phyloP scores from a whole-genome alignment of 352 stramenopile species.

The Phytophthora tubulina region DNA sequence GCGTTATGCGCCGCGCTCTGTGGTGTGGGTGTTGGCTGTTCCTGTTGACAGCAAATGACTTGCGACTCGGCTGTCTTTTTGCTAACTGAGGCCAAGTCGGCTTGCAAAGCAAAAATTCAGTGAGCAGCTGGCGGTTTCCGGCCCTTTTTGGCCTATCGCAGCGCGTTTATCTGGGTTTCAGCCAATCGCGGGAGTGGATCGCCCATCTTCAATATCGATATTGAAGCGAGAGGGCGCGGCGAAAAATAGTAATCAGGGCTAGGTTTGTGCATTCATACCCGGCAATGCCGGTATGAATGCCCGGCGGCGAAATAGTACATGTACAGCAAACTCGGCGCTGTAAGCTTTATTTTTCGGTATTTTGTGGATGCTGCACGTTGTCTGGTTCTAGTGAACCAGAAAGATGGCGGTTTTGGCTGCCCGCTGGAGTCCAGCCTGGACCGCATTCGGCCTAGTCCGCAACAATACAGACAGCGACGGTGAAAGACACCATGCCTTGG shows the following conservation, averaged over 20 bases:
- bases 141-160: slow-evolving; percentile 28
- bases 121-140: slow-evolving; percentile 36
- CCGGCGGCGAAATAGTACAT: too few relatives aligned
- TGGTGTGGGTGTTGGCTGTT: background rate
- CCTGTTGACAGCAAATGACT: slow-evolving; percentile 29
- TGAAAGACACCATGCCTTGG: too few relatives aligned
- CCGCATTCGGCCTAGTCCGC: too few relatives aligned
- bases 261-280: background rate
- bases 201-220: slow-evolving; percentile 47
- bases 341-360: too few relatives aligned
- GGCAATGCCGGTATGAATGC: too few relatives aligned
- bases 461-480: too few relatives aligned
- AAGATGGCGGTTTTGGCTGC: too few relatives aligned
- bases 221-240: slow-evolving; percentile 35
- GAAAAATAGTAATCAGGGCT: slow-evolving; percentile 23
- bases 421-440: too few relatives aligned
- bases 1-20: slow-evolving; percentile 10
- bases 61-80: slow-evolving; percentile 61
- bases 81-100: slow-evolving; percentile 55
- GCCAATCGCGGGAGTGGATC: slow-evolving; percentile 21
- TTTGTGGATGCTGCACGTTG: too few relatives aligned
- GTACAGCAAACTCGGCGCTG: too few relatives aligned
- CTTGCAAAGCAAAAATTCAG: slow-evolving; percentile 44
- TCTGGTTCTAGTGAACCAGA: too few relatives aligned
- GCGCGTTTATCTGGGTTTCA: background rate